A percentile compares a stretch with the other conserved stretches of the same genome.
Evolutionary conservation across 1,284 basidiomycete genomes (phyloP).

Genomic region (Porogramme epimiltina): DNA sequence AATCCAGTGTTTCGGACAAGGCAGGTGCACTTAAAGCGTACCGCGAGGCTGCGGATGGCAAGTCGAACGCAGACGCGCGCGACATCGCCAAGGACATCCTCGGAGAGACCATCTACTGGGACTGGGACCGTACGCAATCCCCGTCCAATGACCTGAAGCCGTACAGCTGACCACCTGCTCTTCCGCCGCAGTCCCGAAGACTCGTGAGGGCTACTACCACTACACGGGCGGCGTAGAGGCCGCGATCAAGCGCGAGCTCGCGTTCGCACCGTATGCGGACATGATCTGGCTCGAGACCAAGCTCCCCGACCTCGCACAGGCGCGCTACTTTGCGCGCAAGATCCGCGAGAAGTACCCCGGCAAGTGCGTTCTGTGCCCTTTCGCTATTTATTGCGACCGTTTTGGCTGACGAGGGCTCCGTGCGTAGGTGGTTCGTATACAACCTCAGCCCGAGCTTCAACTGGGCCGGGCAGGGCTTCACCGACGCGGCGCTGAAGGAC

Average conservation of each 20-base stretch:
- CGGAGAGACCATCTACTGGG: conserved; percentile 77
- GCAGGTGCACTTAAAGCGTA: conserved; percentile 61
- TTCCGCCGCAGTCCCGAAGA: conserved; percentile 67
- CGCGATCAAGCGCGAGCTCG: conserved; percentile 81
- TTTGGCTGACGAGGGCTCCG: no score
- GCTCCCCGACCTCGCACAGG: conserved; percentile 80
- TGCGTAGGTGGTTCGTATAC: conserved; percentile 81
- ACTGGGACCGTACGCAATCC: conserved; percentile 78
- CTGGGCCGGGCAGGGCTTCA: conserved; percentile 85
- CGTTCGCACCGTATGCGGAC: conserved; percentile 83
- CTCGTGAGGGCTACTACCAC: conserved; percentile 91
- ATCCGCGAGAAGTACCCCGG: conserved; percentile 75
- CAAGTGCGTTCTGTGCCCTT: conserved; percentile 45
- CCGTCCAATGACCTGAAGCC: background rate
- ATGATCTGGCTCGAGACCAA: conserved; percentile 92
- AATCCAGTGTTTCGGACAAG: conserved; percentile 52
- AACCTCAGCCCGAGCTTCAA: conserved; percentile 95
- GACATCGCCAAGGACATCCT: conserved; percentile 74
- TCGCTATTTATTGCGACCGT: no score
- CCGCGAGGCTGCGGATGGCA: conserved; percentile 58
- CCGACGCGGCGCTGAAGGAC: conserved; percentile 75
- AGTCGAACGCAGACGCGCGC: conserved; percentile 77
- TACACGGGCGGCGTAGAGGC: conserved; percentile 83
- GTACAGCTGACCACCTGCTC: background rate
- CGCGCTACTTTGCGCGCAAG: conserved; percentile 75